phyloP scores from a whole-genome alignment of 805 yeast genomes.

The Kazachstania bromeliacearum region DNA sequence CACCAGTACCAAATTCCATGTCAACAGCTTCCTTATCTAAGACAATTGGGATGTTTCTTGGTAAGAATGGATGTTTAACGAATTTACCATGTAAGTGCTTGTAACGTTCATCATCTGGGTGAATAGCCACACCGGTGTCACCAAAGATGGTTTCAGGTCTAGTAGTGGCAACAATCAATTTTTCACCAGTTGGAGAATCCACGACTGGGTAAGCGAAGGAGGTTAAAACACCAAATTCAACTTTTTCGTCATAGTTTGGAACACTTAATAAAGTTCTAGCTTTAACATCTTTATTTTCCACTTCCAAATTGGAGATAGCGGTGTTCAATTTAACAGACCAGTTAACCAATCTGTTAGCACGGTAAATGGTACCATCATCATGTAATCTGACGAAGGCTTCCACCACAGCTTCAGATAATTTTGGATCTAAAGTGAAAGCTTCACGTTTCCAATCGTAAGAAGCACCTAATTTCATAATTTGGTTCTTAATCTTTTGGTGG shows the following conservation, averaged over 20 bases:
- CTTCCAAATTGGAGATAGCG: slow-evolving; percentile 92
- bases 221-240: slow-evolving; percentile 96
- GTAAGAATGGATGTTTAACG: slow-evolving; percentile 83
- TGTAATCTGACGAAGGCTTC: slow-evolving; percentile 88
- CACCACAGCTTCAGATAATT: slow-evolving; percentile 65
- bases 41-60: slow-evolving; percentile 76
- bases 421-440: slow-evolving; percentile 83
- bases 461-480: slow-evolving; percentile 83
- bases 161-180: slow-evolving; percentile 87
- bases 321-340: slow-evolving; percentile 95
- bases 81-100: slow-evolving; percentile 90
- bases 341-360: slow-evolving; percentile 87
- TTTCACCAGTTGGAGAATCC: slow-evolving; percentile 59
- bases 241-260: slow-evolving; percentile 82
- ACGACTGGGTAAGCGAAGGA: slow-evolving; percentile 87
- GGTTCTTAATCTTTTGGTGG: slow-evolving; percentile 75
- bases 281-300: slow-evolving; percentile 80
- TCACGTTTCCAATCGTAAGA: slow-evolving; percentile 95
- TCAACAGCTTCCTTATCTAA: slow-evolving; percentile 92
- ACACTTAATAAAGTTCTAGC: slow-evolving; percentile 75
- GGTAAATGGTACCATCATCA: slow-evolving; percentile 91
- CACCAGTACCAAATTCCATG: slow-evolving; percentile 99
- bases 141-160: slow-evolving; percentile 98
- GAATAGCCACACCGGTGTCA: slow-evolving; percentile 96
- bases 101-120: slow-evolving; percentile 90